Percentiles rank a stretch among this genome's conserved stretches.
phyloP scores from a whole-genome alignment of 176 grass and related monocot genomes.

The sorghum (Sorghum bicolor) region DNA sequence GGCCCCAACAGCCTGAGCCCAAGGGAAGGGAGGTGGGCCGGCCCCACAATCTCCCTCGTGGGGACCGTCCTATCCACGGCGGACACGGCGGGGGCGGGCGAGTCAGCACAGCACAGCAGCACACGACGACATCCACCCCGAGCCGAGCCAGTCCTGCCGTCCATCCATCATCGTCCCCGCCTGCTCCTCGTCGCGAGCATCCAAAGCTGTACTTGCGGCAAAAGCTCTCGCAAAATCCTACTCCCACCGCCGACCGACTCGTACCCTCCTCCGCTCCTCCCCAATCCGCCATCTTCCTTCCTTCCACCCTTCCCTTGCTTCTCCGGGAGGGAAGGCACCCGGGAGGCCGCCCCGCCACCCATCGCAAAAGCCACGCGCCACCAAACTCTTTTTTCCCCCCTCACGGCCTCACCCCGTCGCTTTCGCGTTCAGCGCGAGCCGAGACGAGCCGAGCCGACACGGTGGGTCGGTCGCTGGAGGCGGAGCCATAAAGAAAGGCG shows the following conservation, averaged over 20 bases:
- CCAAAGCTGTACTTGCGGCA: constrained; percentile 20
- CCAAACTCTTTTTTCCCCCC: constrained; percentile 11
- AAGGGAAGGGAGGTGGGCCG: not conserved
- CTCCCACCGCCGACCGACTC: not conserved
- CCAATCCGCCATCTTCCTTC: not conserved
- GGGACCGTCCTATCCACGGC: not conserved
- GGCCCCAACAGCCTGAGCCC: not conserved
- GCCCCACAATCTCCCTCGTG: not conserved
- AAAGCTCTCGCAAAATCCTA: constrained; percentile 18
- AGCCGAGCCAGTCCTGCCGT: not conserved
- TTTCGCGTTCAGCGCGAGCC: constrained; percentile 26
- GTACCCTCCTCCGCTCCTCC: not conserved
- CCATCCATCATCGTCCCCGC: not conserved
- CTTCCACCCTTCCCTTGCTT: constrained; percentile 32
- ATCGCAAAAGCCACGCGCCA: constrained; percentile 41
- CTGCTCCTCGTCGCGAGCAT: constrained; percentile 23
- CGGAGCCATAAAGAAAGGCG: constrained; percentile 28
- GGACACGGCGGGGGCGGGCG: not conserved
- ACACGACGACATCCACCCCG: constrained; percentile 4
- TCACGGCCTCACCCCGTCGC: constrained; percentile 32
- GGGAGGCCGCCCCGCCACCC: constrained; percentile 20
- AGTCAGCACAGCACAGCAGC: not conserved
- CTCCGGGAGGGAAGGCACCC: constrained; percentile 45
- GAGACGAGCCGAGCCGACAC: not conserved
- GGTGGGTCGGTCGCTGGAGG: constrained; percentile 14